These are phyloP conservation scores for Nicotiana tabacum DNA, from an alignment of 257 asterid genomes.

Conservation along the genomic window DNA sequence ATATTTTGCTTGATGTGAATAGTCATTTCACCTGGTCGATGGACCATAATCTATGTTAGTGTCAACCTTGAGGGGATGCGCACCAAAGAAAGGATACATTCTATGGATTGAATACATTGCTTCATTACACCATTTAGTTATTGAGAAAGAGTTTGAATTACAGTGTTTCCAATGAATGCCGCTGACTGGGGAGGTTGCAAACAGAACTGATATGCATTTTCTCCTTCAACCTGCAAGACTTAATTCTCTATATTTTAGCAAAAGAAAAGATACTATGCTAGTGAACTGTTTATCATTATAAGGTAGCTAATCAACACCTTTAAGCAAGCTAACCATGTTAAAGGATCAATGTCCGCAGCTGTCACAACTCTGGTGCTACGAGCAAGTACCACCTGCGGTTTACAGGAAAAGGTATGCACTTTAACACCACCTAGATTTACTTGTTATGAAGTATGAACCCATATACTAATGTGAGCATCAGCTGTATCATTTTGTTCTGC, in stretches of 20 bases:
- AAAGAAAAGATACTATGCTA: background rate
- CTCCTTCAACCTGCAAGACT: constrained; percentile 61
- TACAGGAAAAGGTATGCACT: background rate
- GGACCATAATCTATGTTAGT: background rate
- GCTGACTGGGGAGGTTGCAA: constrained; percentile 90
- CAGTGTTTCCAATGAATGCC: constrained; percentile 96
- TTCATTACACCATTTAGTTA: background rate
- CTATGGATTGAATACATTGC: background rate
- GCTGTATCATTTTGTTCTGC: background rate
- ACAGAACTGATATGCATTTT: constrained; percentile 78
- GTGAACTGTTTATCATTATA: background rate
- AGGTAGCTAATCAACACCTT: constrained; percentile 42
- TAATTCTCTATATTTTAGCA: background rate
- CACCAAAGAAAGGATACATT: background rate
- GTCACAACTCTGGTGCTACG: constrained; percentile 88
- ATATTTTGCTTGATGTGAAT: background rate
- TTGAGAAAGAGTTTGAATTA: constrained; percentile 30
- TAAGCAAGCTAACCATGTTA: constrained; percentile 67
- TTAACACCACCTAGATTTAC: background rate
- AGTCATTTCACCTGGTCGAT: background rate
- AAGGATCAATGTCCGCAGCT: constrained; percentile 63
- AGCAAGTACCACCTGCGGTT: constrained; percentile 85
- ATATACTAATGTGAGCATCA: background rate
- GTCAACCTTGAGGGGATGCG: background rate
- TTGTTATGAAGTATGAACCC: background rate